These are phyloP conservation scores for Diaporthe sp. DNA, from an alignment of 2,329 filamentous ascomycete genomes.

Conservation along the genomic window DNA sequence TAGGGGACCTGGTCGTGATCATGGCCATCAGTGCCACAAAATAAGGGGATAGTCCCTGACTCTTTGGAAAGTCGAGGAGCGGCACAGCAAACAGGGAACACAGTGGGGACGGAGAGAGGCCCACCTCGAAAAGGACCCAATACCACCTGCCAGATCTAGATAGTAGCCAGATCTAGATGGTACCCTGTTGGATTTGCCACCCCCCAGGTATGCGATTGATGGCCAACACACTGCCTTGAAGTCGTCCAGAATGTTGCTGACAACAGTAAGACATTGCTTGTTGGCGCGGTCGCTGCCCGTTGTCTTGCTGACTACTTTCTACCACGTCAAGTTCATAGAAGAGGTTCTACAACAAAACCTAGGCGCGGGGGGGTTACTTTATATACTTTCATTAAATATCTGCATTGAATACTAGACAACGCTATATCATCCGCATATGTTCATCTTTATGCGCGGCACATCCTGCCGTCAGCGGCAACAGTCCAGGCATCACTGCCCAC, in stretches of 20 bases:
- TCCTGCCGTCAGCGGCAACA: slow-evolving; percentile 46
- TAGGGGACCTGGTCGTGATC: neutral
- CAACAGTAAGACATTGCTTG: neutral
- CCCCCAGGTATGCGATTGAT: neutral
- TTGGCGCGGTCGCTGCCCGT: neutral
- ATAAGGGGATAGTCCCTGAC: neutral
- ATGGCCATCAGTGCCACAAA: neutral
- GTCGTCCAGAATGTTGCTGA: neutral
- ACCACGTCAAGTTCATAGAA: neutral
- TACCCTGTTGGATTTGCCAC: neutral
- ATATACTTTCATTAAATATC: neutral
- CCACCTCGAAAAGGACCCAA: neutral
- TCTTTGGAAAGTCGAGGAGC: neutral
- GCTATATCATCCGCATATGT: neutral
- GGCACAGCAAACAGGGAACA: neutral
- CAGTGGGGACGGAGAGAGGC: neutral
- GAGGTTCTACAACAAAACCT: neutral
- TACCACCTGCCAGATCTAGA: slow-evolving; percentile 10
- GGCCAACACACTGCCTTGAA: neutral
- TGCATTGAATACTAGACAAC: neutral
- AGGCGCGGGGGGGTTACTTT: neutral
- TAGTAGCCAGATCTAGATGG: no score
- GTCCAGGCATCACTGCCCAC: slow-evolving; percentile 51
- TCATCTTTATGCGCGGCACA: slow-evolving; percentile 40
- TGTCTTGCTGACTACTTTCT: neutral